A percentile compares a stretch with the other conserved stretches of the same genome.
Evolutionary conservation across 2,329 filamentous ascomycete genomes (phyloP).

Genomic region (Sporothrix pseudoabietina): DNA sequence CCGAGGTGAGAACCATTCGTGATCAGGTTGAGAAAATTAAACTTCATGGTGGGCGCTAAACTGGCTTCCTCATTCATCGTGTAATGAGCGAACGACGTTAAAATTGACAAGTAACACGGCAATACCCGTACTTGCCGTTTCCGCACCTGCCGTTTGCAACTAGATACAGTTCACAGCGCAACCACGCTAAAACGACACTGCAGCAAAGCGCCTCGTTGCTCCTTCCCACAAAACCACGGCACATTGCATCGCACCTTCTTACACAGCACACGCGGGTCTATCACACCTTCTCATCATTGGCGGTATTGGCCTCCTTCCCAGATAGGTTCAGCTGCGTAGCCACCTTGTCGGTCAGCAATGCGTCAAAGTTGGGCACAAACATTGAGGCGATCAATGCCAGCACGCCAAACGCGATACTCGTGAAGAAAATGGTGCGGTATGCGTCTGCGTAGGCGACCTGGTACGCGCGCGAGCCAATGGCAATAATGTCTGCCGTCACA

Average conservation of each 20-base stretch:
- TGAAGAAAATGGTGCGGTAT: conserved; percentile 40
- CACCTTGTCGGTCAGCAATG: conserved; percentile 31
- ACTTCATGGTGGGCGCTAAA: neutral
- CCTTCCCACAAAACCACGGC: neutral
- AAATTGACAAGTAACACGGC: neutral
- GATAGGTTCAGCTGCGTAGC: conserved; percentile 29
- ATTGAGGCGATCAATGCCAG: conserved; percentile 35
- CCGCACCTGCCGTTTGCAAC: neutral
- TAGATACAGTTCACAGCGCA: neutral
- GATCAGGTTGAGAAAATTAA: conserved; percentile 11
- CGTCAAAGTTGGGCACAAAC: conserved; percentile 33
- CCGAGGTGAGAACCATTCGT: neutral
- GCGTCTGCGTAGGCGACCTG: conserved; percentile 39
- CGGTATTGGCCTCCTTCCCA: neutral
- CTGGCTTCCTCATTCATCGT: neutral
- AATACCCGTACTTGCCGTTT: neutral
- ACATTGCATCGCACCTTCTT: neutral
- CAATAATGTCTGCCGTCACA: conserved; percentile 38
- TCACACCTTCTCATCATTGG: conserved; percentile 19
- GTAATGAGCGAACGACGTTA: neutral
- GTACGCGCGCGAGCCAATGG: conserved; percentile 38
- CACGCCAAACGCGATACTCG: conserved; percentile 38
- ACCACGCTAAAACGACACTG: neutral
- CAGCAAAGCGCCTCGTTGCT: neutral
- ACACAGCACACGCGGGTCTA: neutral